phyloP scores from a whole-genome alignment of 2,329 filamentous ascomycete species.

The Talaromyces sp. region DNA sequence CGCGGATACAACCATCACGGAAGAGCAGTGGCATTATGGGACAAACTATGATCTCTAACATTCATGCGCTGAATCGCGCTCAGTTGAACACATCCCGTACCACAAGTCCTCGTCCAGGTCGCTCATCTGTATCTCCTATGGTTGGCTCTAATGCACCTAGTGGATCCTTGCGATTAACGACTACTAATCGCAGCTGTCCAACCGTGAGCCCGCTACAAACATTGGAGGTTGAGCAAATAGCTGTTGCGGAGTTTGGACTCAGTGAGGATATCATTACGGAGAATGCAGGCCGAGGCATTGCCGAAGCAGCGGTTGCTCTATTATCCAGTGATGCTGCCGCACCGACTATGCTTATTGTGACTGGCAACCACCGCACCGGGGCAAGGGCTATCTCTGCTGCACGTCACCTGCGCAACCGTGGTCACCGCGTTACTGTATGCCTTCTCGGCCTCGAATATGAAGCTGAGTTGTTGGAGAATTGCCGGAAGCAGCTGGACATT shows the following conservation, averaged over 20 bases:
- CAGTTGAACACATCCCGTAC: slow-evolving; percentile 42
- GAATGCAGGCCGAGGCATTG: slow-evolving; percentile 85
- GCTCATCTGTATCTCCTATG: slow-evolving; percentile 47
- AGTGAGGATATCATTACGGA: slow-evolving; percentile 90
- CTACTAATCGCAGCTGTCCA: slow-evolving; percentile 58
- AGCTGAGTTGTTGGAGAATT: slow-evolving; percentile 75
- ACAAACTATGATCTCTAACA: slow-evolving; percentile 41
- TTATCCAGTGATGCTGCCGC: slow-evolving; percentile 61
- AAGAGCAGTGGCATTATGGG: slow-evolving; percentile 47
- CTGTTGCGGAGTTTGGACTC: slow-evolving; percentile 81
- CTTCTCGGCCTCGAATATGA: slow-evolving; percentile 84
- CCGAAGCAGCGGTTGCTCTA: slow-evolving; percentile 72
- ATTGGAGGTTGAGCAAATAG: slow-evolving; percentile 89
- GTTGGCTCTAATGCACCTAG: slow-evolving; percentile 39
- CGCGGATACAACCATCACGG: slow-evolving; percentile 40
- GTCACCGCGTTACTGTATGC: slow-evolving; percentile 77
- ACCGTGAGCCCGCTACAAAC: slow-evolving; percentile 75
- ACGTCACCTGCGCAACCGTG: slow-evolving; percentile 82
- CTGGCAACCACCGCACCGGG: slow-evolving; percentile 91
- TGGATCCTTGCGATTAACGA: slow-evolving; percentile 55
- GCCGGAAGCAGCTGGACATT: slow-evolving; percentile 79
- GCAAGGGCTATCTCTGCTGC: slow-evolving; percentile 82
- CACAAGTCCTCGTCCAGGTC: slow-evolving; percentile 44
- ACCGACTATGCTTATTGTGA: slow-evolving; percentile 73
- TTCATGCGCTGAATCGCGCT: slow-evolving; percentile 38